phyloP scores from a whole-genome alignment of 148 eudicot genomes.

The Nepenthes gracilis region DNA sequence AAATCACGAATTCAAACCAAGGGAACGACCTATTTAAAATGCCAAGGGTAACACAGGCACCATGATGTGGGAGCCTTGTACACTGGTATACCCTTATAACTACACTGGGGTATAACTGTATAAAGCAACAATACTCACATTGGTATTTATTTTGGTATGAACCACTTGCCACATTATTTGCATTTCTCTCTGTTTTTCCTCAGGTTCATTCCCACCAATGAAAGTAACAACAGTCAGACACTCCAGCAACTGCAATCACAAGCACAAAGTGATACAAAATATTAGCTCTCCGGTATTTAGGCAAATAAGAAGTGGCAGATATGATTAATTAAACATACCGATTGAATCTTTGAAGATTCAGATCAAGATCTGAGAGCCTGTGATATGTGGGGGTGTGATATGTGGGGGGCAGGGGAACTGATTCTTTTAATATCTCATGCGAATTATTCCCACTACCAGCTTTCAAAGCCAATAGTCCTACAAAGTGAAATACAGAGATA shows the following conservation, averaged over 20 bases:
- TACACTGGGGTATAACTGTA: not conserved
- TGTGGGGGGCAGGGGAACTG: slow-evolving; percentile 21
- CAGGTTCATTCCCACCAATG: slow-evolving; percentile 63
- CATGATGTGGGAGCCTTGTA: no score
- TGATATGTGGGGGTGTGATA: slow-evolving; percentile 52
- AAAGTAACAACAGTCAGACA: slow-evolving; percentile 80
- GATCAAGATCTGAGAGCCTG: slow-evolving; percentile 66
- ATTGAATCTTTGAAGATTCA: slow-evolving; percentile 52
- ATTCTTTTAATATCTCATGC: slow-evolving; percentile 67
- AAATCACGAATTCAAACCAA: no score
- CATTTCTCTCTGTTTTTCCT: slow-evolving; percentile 73
- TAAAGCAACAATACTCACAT: slow-evolving; percentile 38
- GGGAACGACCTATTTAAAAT: no score
- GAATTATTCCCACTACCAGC: slow-evolving; percentile 68
- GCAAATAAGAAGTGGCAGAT: not conserved
- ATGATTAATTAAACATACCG: slow-evolving; percentile 33
- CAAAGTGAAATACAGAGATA: not conserved
- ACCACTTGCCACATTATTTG: slow-evolving; percentile 93
- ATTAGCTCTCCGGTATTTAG: not conserved
- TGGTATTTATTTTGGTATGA: slow-evolving; percentile 69
- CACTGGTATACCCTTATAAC: no score
- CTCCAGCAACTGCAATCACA: slow-evolving; percentile 53
- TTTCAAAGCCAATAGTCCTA: slow-evolving; percentile 83
- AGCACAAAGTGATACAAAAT: slow-evolving; percentile 1
- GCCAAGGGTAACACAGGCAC: no score